Evolutionary conservation across 1,284 basidiomycete species (phyloP).

Genomic region (Trichosporon asahii): DNA sequence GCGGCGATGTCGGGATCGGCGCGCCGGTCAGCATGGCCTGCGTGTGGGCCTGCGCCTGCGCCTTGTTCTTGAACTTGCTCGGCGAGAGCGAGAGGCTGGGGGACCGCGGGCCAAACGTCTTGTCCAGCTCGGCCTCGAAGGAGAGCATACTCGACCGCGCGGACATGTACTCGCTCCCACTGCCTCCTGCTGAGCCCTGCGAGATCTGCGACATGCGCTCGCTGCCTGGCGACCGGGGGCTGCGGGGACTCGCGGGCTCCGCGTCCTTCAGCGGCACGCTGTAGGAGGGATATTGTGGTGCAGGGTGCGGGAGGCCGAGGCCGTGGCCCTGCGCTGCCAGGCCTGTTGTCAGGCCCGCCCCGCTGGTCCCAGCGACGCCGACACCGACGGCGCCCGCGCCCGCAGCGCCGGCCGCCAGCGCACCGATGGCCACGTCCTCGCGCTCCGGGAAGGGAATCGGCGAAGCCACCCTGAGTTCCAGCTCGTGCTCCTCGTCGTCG

Average conservation of each 20-base stretch:
- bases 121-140: conserved; percentile 14
- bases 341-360: background rate
- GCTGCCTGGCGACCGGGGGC: background rate
- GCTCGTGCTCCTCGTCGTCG: conserved; percentile 4
- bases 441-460: background rate
- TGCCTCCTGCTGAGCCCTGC: background rate
- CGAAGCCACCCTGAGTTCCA: background rate
- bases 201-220: background rate
- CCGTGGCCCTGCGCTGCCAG: background rate
- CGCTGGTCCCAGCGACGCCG: background rate
- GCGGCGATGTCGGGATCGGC: conserved; percentile 48
- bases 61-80: background rate
- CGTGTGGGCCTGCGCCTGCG: background rate
- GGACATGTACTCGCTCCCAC: conserved; percentile 2
- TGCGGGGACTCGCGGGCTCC: background rate
- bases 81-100: background rate
- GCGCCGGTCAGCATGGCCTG: background rate
- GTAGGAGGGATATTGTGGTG: background rate
- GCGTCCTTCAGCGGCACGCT: background rate
- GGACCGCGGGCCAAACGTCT: conserved; percentile 42
- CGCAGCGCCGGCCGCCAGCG: background rate
- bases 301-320: background rate
- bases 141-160: background rate
- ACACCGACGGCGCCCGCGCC: background rate
- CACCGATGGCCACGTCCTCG: background rate